Evolutionary conservation across 2,329 filamentous ascomycete species (phyloP), one percentile per base, ranked within the genome.

Genomic region (Pseudopithomyces maydicus): DNA sequence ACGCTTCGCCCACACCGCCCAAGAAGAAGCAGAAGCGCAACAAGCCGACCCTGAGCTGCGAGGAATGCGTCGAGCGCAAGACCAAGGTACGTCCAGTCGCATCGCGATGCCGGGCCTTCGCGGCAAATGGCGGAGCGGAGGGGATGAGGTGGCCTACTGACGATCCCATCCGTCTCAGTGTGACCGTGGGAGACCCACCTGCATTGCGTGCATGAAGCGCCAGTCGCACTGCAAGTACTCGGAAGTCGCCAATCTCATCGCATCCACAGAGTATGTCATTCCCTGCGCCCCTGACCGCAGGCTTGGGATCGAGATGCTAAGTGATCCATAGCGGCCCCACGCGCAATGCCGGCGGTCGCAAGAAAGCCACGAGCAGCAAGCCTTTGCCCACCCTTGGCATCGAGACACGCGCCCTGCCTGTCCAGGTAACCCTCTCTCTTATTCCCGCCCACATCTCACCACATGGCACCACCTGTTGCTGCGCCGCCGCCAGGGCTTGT

Each of bases 11-110:
- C 17, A 57, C 46, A 49, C 82, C 79, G n/a, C 71, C 78, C 11
- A 83, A 79, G 74, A 90, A 90, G 79, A 91, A 90, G 77, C 90
- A 93, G 78, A 92, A 90, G 79, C 85, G 90, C 46, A 94, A 94
- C 77, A 94, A 94, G 74, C 90, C 90, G 3, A 93, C 90, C 1
- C 72, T 93, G 60, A 91, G 88, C 47, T 93, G 90, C 68, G 84
- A 88, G 59, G 89, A 92, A 72, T 94, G 90, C 70, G 90, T 93
- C 20, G 89, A 92, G 77, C 82, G 90, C 64, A 93, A 93, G 78
- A 93, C 90, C 22, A 93, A 91, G 82, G 89, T 89, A 72, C 63
- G 83, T 54, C 32, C 39, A 20, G 41, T 49, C 44, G 43, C 35
- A 10, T 26, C 47, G 56, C 33, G 35, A 42, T 23, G 32, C 32